These are phyloP conservation scores for Solanum stenotomum DNA, from an alignment of 257 asterid species.

Conservation along the genomic window DNA sequence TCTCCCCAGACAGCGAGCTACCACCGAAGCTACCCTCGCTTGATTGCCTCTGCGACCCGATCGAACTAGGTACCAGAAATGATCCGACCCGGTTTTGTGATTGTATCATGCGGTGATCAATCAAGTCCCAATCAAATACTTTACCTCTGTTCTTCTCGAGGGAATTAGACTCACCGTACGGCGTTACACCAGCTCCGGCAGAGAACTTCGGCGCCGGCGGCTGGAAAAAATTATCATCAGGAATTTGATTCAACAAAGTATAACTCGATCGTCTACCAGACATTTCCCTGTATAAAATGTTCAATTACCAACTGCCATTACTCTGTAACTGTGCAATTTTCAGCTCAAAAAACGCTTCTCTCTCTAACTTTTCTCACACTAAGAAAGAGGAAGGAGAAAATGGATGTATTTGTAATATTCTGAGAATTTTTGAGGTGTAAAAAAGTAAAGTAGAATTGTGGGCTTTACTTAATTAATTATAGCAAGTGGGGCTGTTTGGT, in stretches of 20 bases:
- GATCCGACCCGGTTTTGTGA: conserved; percentile 50
- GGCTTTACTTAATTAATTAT: background rate
- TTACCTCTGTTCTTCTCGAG: conserved; percentile 45
- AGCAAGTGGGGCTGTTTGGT: background rate
- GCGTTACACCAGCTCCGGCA: conserved; percentile 20
- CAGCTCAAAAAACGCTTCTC: background rate
- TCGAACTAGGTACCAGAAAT: conserved; percentile 31
- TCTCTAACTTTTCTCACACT: conserved; percentile 14
- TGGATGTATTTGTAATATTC: conserved; percentile 14
- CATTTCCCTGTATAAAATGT: conserved; percentile 37
- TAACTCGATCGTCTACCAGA: conserved; percentile 70
- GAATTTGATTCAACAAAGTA: conserved; percentile 49
- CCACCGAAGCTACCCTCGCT: conserved; percentile 92
- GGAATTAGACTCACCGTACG: conserved; percentile 29
- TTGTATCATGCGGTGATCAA: conserved; percentile 51
- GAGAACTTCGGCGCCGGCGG: conserved; percentile 35
- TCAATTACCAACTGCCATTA: conserved; percentile 29
- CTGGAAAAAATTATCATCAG: conserved; percentile 36
- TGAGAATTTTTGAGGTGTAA: background rate
- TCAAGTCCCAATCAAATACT: conserved; percentile 52
- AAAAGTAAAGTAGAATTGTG: background rate
- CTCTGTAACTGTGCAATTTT: background rate
- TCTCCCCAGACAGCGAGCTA: conserved; percentile 84
- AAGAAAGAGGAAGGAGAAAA: conserved; percentile 10
- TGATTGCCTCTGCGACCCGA: conserved; percentile 77